Base-by-base conservation (phyloP, 176 grass and related monocot genomes). In the Paspalum vaginatum region DNA sequence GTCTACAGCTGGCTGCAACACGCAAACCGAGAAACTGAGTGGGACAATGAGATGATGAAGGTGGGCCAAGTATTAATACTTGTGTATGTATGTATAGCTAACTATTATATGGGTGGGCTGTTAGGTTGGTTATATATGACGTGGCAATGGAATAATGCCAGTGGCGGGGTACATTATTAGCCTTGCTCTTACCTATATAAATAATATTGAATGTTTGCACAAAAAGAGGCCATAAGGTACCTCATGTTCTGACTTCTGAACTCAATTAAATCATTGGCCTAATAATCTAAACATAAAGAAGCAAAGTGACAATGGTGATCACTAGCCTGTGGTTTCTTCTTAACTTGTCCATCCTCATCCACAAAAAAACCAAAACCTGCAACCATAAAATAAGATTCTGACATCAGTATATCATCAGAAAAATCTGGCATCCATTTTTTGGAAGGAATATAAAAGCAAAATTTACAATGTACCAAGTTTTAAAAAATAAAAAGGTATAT, bases 351-450 rank as follows among this genome's bases (percentile, higher is more conserved):
- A n/a, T 87, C 85, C 17, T 91, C 88, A 12, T 89, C 88, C 40
- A 93, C 82, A 84, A 93, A 94, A 85, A 94, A 94, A 49, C 95
- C 92, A 86, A 95, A 98, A 57, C 90, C 95, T 95, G 60, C 18
- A 76, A 78, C 11, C 27, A 5, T 40, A 32, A 63, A 27, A 70
- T 65, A 18, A 61, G 17, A 15, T 20, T 10, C 64, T 13, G 17
- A 47, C n/a, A 70, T 16, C 4, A 18, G 9, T 16, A 8, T 50
- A 73, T 13, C 27, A 74, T 32, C 41, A 78, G 11, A 65, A 70
- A 18, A 70, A 18, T 15, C 57, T 71, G 15, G 16, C n/a, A 52
- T 13, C 0, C 44, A 68, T 6, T n/a, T 0, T 54, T 77, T 50
- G 38, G 70, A 16, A 17, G 17, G 15, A 68, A 21, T 27, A 60